Conservation (phyloP, 495 filamentous ascomycete species). For the Penicillium ochrochloron region DNA sequence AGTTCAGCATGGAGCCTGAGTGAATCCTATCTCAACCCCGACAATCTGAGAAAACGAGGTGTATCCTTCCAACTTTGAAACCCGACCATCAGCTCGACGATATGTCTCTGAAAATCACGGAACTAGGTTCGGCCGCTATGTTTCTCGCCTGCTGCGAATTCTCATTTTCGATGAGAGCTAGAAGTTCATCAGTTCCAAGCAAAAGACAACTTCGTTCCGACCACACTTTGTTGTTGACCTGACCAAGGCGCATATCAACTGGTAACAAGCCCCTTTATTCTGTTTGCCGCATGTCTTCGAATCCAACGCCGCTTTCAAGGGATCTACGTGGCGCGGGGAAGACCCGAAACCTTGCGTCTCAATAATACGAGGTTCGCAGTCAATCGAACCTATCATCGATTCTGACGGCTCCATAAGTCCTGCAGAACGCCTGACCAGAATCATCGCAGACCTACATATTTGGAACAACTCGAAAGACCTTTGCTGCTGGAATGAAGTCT, state of each 20-base stretch:
- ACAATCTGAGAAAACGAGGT: too few species aligned
- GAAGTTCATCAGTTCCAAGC: too few species aligned
- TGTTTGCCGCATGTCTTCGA: not conserved
- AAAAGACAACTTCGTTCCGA: not conserved
- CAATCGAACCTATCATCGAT: not conserved
- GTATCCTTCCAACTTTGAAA: too few species aligned
- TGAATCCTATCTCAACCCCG: too few species aligned
- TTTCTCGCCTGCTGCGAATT: too few species aligned
- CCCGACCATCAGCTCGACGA: too few species aligned
- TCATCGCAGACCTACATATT: not conserved
- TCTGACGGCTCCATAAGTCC: not conserved
- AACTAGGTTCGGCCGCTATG: too few species aligned
- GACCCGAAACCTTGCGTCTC: not conserved
- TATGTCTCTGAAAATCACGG: too few species aligned
- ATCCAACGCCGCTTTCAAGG: not conserved
- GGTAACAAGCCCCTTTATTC: not conserved
- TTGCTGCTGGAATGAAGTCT: not conserved
- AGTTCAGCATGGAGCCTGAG: too few species aligned
- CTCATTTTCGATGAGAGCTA: too few species aligned
- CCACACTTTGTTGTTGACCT: not conserved
- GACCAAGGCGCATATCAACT: not conserved
- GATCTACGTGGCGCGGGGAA: slow-evolving; percentile 6
- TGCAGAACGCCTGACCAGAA: not conserved
- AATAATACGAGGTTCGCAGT: not conserved
- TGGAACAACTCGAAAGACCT: not conserved